Base-by-base conservation (phyloP, 2,329 filamentous ascomycete genomes). In the Mycosphaerella sp. region DNA sequence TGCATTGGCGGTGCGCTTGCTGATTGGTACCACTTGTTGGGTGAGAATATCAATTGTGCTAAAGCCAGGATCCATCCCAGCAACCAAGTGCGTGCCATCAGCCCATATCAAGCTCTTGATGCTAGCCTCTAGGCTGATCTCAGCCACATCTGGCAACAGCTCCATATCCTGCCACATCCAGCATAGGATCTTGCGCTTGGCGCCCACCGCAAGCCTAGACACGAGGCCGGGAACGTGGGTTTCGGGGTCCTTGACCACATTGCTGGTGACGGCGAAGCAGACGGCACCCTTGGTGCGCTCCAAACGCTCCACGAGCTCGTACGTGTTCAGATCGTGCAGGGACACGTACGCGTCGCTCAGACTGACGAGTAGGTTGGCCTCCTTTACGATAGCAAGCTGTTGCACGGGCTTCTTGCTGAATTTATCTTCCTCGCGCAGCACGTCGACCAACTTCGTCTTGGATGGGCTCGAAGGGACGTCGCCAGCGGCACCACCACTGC, bases 111-210 rank as follows among this genome's bases (percentile, higher is more conserved):
- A 76, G 11, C 86, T 91, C 66, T 93, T 89, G 58, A 96, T 87
- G 21, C 87, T 83, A 65, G 92, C 92, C 34, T 89, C 78, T 43
- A 97, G 78, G 1, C 83, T 81, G 38, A 96, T 81, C 72, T 97
- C 93, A 29, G 77, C 76, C 0, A 85, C 82, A 34, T 93, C 83
- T 3, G 81, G 77, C 45, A 80, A 80, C 41, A 96, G 78, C 74
- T 97, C 93, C 76, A 90, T 93, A 69, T 95, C 91, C 64, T 93
- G 87, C 93, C 95, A 98, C 66, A 85, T 88, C 91, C 93, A 98
- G 52, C 96, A 73, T 57, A 97, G 71, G 49, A 98, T 78, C 65
- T 88, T 87, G 66, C 93, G 80, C 78, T 97, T 97, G 34, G 96
- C 89, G 4, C 90, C 90, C 9, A 98, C 92, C 6, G 90, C 93